Evolutionary conservation across 2,329 filamentous ascomycete species (phyloP).

Genomic region (Ophiostoma fasciatum): DNA sequence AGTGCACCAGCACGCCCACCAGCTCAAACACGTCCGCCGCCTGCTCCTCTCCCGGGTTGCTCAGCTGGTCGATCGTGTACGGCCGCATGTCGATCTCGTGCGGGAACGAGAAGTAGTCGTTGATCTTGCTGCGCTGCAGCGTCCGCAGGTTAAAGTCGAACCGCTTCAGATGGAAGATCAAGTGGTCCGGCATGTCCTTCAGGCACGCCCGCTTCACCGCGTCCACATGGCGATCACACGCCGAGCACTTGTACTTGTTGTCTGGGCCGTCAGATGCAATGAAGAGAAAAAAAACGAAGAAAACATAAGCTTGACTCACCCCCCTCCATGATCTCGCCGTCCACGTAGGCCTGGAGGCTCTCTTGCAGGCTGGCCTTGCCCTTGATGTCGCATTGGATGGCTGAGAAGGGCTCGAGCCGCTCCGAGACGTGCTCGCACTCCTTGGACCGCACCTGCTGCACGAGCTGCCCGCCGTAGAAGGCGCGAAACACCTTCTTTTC

Average conservation of each 20-base stretch:
- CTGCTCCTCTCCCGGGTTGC: slow-evolving; percentile 38
- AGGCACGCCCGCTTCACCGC: slow-evolving; percentile 88
- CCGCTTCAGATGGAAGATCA: slow-evolving; percentile 89
- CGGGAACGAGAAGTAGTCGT: slow-evolving; percentile 87
- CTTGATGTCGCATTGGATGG: slow-evolving; percentile 92
- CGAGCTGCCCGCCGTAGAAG: slow-evolving; percentile 82
- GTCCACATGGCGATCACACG: slow-evolving; percentile 76
- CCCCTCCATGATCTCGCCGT: slow-evolving; percentile 92
- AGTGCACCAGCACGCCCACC: slow-evolving; percentile 88
- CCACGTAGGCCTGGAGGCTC: slow-evolving; percentile 86
- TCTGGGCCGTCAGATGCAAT: slow-evolving; percentile 36
- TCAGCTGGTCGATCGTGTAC: slow-evolving; percentile 78
- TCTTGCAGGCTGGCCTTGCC: slow-evolving; percentile 73
- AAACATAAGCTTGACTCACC: slow-evolving; percentile 39
- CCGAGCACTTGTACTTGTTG: slow-evolving; percentile 96
- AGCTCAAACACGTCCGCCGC: slow-evolving; percentile 74
- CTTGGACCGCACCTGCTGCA: slow-evolving; percentile 90
- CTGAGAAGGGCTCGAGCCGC: slow-evolving; percentile 76
- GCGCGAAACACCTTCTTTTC: slow-evolving; percentile 60
- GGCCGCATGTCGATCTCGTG: slow-evolving; percentile 69
- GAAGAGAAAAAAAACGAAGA: background rate
- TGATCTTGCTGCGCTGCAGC: slow-evolving; percentile 78
- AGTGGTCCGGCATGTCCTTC: slow-evolving; percentile 81
- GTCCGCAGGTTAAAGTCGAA: slow-evolving; percentile 71
- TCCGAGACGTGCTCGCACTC: slow-evolving; percentile 92